Conservation (phyloP, 2,329 filamentous ascomycete species). For the Cladosporium austrohemisphaericum region DNA sequence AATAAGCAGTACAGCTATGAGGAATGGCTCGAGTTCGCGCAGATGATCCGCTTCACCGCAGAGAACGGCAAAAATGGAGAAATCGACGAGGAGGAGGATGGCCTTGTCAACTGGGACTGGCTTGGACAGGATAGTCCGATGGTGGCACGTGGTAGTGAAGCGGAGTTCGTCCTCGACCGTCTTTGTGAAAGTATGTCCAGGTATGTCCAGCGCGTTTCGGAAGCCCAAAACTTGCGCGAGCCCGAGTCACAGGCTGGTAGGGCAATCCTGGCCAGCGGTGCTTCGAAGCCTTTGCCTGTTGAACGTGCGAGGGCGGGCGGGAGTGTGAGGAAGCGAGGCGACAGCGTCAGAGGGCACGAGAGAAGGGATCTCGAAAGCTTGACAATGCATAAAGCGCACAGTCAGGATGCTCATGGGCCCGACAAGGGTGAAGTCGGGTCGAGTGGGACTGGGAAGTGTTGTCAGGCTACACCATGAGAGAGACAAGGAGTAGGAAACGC, state of each 20-base stretch:
- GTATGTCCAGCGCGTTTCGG: conserved; percentile 33
- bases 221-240: not conserved
- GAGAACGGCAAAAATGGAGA: conserved; percentile 26
- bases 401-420: no score
- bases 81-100: conserved; percentile 51
- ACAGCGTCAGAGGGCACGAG: not conserved
- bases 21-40: conserved; percentile 82
- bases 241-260: not conserved
- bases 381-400: no score
- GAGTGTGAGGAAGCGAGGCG: not conserved
- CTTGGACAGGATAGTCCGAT: conserved; percentile 66
- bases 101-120: conserved; percentile 67
- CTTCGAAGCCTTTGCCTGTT: conserved; percentile 8
- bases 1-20: conserved; percentile 70
- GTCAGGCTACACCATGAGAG: no score
- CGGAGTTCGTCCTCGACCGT: conserved; percentile 64
- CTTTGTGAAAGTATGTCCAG: conserved; percentile 61
- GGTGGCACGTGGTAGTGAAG: conserved; percentile 59
- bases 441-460: no score
- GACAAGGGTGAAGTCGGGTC: no score
- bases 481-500: no score
- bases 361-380: no score
- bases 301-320: not conserved
- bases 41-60: conserved; percentile 60
- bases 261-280: conserved; percentile 4